A percentile compares a stretch with the other conserved stretches of the same genome.
phyloP scores from a whole-genome alignment of 352 stramenopile species.

The Phytophthora hibernalis region DNA sequence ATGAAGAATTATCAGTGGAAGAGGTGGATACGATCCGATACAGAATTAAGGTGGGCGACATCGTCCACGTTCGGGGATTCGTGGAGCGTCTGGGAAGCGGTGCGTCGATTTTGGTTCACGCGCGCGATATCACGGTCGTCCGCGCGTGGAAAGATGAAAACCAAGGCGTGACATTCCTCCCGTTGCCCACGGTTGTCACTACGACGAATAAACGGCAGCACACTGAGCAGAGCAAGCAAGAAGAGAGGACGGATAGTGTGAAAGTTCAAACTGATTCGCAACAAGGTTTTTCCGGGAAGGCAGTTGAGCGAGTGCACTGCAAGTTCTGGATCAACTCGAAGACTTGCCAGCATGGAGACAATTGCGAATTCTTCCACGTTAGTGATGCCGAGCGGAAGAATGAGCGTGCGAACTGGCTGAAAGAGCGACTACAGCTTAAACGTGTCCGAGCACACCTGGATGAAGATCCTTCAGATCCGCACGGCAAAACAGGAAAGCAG shows the following conservation, averaged over 20 bases:
- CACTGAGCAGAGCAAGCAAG: background rate
- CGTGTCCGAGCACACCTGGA: constrained; percentile 58
- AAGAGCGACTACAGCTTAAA: constrained; percentile 68
- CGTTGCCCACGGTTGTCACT: constrained; percentile 49
- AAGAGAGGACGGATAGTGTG: background rate
- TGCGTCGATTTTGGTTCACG: constrained; percentile 50
- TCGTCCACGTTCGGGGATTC: constrained; percentile 69
- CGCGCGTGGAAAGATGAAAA: constrained; percentile 63
- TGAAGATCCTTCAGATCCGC: constrained; percentile 68
- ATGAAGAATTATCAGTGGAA: constrained; percentile 66
- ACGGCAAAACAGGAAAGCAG: constrained; percentile 78
- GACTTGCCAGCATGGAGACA: constrained; percentile 68
- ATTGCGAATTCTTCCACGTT: constrained; percentile 74
- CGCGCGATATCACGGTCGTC: constrained; percentile 47
- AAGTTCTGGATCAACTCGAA: constrained; percentile 90
- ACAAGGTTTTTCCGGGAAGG: background rate
- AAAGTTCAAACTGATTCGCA: background rate
- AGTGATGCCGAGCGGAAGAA: constrained; percentile 52
- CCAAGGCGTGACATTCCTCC: constrained; percentile 65
- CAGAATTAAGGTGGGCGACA: constrained; percentile 68
- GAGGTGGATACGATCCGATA: constrained; percentile 72
- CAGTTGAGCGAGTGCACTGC: constrained; percentile 48
- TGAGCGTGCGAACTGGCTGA: constrained; percentile 65
- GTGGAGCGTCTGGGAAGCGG: constrained; percentile 47
- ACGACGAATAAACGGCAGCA: constrained; percentile 16